Evolutionary conservation across 2,329 filamentous ascomycete genomes (phyloP).

Genomic region (Escovopsis sp.): DNA sequence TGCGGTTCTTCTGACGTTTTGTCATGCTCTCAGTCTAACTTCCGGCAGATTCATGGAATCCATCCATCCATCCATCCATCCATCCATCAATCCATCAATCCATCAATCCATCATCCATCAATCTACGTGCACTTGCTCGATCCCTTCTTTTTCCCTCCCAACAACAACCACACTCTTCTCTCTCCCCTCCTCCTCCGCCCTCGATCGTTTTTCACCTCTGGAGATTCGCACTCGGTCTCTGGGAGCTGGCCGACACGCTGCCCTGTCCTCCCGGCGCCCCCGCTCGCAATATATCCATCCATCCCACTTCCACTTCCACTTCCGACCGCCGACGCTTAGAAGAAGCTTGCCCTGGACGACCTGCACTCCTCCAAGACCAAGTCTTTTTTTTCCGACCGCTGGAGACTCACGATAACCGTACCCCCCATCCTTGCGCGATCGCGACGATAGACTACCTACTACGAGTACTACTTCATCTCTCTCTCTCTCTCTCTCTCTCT

Average conservation of each 20-base stretch:
- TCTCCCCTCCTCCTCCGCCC: neutral
- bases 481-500: too few species aligned
- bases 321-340: constrained; percentile 4
- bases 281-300: too few species aligned
- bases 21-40: neutral
- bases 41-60: too few species aligned
- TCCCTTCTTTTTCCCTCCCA: constrained; percentile 8
- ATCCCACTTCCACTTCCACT: neutral
- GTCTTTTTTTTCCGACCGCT: neutral
- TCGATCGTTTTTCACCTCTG: constrained; percentile 1
- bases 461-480: neutral
- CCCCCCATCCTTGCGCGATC: neutral
- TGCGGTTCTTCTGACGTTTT: constrained; percentile 1
- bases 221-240: constrained; percentile 1
- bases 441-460: too few species aligned
- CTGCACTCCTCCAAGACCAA: constrained; percentile 25
- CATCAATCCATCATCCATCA: too few species aligned
- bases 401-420: neutral
- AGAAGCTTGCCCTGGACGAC: constrained; percentile 24
- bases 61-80: too few species aligned
- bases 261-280: constrained; percentile 4
- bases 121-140: too few species aligned
- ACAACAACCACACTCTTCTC: constrained; percentile 4
- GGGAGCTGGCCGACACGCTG: constrained; percentile 6
- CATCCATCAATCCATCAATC: too few species aligned